These are phyloP conservation scores for Penicillium atrosanguineum DNA, from an alignment of 495 filamentous ascomycete genomes.

Conservation along the genomic window DNA sequence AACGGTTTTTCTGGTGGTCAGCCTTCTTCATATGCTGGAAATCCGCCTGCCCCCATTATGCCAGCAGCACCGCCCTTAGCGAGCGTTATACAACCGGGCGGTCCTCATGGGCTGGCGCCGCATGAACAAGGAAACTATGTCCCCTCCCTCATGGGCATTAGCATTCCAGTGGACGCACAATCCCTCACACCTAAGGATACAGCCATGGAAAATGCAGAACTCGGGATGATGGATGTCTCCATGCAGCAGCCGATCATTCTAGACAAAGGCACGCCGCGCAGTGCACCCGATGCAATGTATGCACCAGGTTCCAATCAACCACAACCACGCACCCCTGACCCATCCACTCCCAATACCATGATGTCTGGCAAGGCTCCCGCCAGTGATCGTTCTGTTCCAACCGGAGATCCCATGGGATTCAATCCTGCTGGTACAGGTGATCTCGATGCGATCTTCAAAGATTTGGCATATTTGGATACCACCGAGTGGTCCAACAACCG, in stretches of 20 bases:
- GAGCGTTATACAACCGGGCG: constrained; percentile 5
- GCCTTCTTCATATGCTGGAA: constrained; percentile 8
- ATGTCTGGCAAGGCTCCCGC: constrained; percentile 10
- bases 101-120: background rate
- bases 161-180: constrained; percentile 36
- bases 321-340: constrained; percentile 32
- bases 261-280: constrained; percentile 29
- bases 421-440: constrained; percentile 26
- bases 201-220: constrained; percentile 32
- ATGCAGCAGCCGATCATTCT: constrained; percentile 17
- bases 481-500: constrained; percentile 54
- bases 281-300: constrained; percentile 27
- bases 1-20: constrained; percentile 14
- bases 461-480: constrained; percentile 61
- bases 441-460: constrained; percentile 60
- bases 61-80: background rate
- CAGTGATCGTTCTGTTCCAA: constrained; percentile 19
- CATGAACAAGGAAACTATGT: constrained; percentile 20
- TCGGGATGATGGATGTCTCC: constrained; percentile 25
- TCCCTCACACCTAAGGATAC: constrained; percentile 40
- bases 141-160: constrained; percentile 38
- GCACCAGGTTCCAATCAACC: constrained; percentile 18
- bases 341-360: constrained; percentile 27
- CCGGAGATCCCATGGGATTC: constrained; percentile 16
- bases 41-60: constrained; percentile 4